phyloP scores from a whole-genome alignment of 2,329 filamentous ascomycete genomes.

The Fusarium zealandicum region DNA sequence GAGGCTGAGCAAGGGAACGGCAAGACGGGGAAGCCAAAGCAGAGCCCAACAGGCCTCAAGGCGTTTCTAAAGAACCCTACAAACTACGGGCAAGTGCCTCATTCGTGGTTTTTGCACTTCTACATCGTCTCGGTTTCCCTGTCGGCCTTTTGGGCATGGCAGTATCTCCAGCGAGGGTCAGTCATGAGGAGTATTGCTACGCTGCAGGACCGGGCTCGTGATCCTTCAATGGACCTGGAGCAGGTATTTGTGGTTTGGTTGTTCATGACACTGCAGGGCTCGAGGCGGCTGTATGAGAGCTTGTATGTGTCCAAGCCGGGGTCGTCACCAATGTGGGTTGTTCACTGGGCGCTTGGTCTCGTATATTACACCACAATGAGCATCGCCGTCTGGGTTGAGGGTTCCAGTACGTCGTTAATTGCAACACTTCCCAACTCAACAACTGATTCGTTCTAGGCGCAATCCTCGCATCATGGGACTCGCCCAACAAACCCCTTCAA shows the following conservation, averaged over 20 bases:
- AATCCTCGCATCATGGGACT: conserved; percentile 46
- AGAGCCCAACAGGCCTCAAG: conserved; percentile 26
- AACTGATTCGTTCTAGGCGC: conserved; percentile 39
- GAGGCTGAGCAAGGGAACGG: conserved; percentile 27
- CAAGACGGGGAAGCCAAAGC: conserved; percentile 6
- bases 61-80: conserved; percentile 44
- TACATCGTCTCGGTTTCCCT: conserved; percentile 75
- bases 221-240: conserved; percentile 58
- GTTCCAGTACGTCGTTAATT: conserved; percentile 61
- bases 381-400: conserved; percentile 85
- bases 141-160: conserved; percentile 76
- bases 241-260: conserved; percentile 73
- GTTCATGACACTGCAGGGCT: conserved; percentile 78
- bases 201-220: conserved; percentile 44
- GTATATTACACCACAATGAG: conserved; percentile 78
- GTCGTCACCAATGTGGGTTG: conserved; percentile 81
- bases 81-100: conserved; percentile 69
- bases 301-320: conserved; percentile 66
- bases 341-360: conserved; percentile 82
- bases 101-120: conserved; percentile 89
- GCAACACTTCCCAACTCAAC: background rate
- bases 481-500: conserved; percentile 19
- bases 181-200: conserved; percentile 58
- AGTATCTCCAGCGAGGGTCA: conserved; percentile 64
- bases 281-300: conserved; percentile 79